These are phyloP conservation scores for Senecio squalidus DNA, from an alignment of 140 eudicot species.

Conservation along the genomic window DNA sequence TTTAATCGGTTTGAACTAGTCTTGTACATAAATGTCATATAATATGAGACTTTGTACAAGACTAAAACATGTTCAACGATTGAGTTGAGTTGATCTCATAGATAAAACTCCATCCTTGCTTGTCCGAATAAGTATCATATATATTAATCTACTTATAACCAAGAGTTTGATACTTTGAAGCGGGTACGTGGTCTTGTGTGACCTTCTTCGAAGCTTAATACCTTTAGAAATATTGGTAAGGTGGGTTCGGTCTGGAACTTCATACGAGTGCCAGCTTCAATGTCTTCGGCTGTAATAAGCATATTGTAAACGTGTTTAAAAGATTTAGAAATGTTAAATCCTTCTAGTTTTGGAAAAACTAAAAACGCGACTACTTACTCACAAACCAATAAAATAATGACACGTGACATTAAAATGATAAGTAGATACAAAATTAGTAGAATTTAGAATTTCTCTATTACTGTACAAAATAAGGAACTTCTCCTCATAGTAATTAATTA, in stretches of 20 bases:
- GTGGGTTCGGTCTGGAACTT: slow-evolving; percentile 82
- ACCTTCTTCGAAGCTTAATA: slow-evolving; percentile 11
- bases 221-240: slow-evolving; percentile 84
- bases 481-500: too few relatives aligned
- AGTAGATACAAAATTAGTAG: too few relatives aligned
- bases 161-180: slow-evolving; percentile 16
- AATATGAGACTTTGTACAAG: slow-evolving; percentile 69
- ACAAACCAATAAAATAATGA: too few relatives aligned
- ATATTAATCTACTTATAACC: slow-evolving; percentile 29
- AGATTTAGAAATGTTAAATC: too few relatives aligned
- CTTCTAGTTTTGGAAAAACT: too few relatives aligned
- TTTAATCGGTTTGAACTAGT: slow-evolving; percentile 19
- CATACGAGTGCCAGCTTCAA: slow-evolving; percentile 72
- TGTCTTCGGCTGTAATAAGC: slow-evolving; percentile 76
- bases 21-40: slow-evolving; percentile 55
- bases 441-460: too few relatives aligned
- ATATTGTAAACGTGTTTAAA: not conserved
- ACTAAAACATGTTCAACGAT: slow-evolving; percentile 68
- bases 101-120: slow-evolving; percentile 49
- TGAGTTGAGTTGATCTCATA: slow-evolving; percentile 49
- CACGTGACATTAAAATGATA: too few relatives aligned
- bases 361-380: too few relatives aligned
- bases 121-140: slow-evolving; percentile 43
- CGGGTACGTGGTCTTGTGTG: slow-evolving; percentile 10
- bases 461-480: too few relatives aligned